Base-by-base conservation (phyloP, 2,329 filamentous ascomycete genomes). In the Bipolaris cookei region DNA sequence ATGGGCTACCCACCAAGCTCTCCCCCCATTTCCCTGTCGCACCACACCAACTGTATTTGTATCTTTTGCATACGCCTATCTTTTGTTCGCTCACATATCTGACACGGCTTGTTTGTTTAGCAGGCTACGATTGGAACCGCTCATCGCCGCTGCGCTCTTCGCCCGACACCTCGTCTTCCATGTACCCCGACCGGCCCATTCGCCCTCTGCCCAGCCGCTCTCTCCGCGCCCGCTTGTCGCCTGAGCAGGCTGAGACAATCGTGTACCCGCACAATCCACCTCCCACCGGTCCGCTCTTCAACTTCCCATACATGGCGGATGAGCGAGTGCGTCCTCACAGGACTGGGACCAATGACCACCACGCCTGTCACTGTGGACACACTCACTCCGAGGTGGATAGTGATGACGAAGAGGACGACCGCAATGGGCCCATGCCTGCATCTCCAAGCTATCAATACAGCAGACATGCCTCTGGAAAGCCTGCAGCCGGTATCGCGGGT, bases 111-210 rank as follows among this genome's bases (percentile, higher is more conserved):
- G 56, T 75, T 59, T 58, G 63, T 50, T 66, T 60, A 56, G 65
- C 69, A 78, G 76, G 73, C 66, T 78, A 77, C 70, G 75, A 77
- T 67, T 77, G 75, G 74, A 71, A 70, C 63, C 73, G 68, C 65
- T 76, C 73, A 52, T 76, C 74, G 68, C 69, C 75, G 67, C 66
- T 77, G 64, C 70, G 73, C 66, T 75, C 73, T 59, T 74, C 73
- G 38, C 81, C 87, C 64, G 92, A 97, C 81, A 89, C 90, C 57
- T 84, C 88, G 63, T 95, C 92, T 58, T 87, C 90, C 58, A 83
- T 91, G 70, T 96, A 91, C 75, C 92, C 92, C 65, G 91, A 96
- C 74, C 89, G 95, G 77, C 90, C 94, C 59, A 99, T 99, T 75
- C 89, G 92, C 73, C 95, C 95, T 54, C 81, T 99, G 59, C 95